Evolutionary conservation across 495 filamentous ascomycete species (phyloP).

Genomic region (Aspergillus coremiiformis): DNA sequence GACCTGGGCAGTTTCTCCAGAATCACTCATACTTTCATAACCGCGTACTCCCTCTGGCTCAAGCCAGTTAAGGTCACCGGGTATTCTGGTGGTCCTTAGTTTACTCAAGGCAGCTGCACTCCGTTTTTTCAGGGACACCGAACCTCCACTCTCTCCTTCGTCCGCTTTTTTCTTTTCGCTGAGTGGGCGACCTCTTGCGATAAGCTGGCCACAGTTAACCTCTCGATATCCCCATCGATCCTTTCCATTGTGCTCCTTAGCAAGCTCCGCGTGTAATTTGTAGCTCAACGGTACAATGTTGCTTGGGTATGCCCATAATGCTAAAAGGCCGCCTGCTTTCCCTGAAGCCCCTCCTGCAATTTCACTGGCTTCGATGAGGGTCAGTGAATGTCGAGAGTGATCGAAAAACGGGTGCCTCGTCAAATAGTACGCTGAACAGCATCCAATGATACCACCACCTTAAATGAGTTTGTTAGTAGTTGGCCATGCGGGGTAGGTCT

Average conservation of each 20-base stretch:
- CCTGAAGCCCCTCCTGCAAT: conserved; percentile 90
- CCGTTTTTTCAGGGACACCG: conserved; percentile 65
- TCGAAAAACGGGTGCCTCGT: conserved; percentile 83
- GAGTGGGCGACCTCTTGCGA: conserved; percentile 47
- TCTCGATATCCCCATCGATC: conserved; percentile 83
- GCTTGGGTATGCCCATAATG: conserved; percentile 84
- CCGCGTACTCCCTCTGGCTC: conserved; percentile 53
- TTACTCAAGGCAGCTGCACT: conserved; percentile 52
- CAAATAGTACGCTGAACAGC: conserved; percentile 87
- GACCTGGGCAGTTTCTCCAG: conserved; percentile 80
- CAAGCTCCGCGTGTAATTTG: conserved; percentile 71
- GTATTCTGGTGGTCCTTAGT: conserved; percentile 56
- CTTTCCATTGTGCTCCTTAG: conserved; percentile 75
- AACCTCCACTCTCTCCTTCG: conserved; percentile 22
- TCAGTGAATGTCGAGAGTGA: conserved; percentile 66
- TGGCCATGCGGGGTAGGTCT: conserved; percentile 26
- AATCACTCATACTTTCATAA: conserved; percentile 80
- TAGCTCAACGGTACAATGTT: conserved; percentile 84
- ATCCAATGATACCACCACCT: conserved; percentile 95
- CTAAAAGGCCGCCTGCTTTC: conserved; percentile 89
- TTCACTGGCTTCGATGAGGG: conserved; percentile 78
- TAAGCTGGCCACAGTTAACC: conserved; percentile 67
- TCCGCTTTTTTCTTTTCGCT: conserved; percentile 28
- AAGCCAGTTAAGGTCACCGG: conserved; percentile 84
- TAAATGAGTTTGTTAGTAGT: conserved; percentile 4